Base-by-base conservation (phyloP, 2,329 filamentous ascomycete genomes). In the Xylariaceae sp. region DNA sequence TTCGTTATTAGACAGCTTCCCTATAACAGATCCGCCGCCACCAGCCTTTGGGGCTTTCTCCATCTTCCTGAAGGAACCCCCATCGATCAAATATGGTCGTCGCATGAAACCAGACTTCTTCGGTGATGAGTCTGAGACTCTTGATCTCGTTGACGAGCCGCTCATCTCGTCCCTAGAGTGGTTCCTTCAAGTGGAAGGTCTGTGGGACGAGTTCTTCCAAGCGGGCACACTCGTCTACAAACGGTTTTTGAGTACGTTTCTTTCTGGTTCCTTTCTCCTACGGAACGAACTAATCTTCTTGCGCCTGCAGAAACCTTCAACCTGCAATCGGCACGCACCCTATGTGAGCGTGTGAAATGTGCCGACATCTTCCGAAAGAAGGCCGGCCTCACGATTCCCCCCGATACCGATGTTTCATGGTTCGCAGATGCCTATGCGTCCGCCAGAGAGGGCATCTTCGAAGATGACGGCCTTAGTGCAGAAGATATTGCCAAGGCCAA, bases 151-250 rank as follows among this genome's bases (percentile, higher is more conserved):
- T 51, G 85, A 92, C 54, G 81, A 86, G 58, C 68, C 77, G 32
- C 76, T 96, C 45, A 89, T 96, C 41, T 80, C 86, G 49, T 84
- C 87, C 35, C 71, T 96, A 51, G 88, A 95, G 63, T 97, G 92
- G 91, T 85, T 92, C 65, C 72, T 89, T 50, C 77, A 89, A 48
- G 79, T 92, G 9, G 81, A 87, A 44, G 85, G 81, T 11, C 78
- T 87, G 47, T 91, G 86, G 85, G 74, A 78, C 14, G 76, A 85
- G 50, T 83, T 89, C 18, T 89, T 92, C 60, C 70, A 74, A 15
- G 76, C 83, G 48, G 83, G 89, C 39, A 80, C 81, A 30, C 78
- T 83, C 59, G 79, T 91, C n/a, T 89, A 96, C 71, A 87, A 87
- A 62, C 84, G 85, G 53, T 90, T 96, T 62, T 77, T 95, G 42